These are phyloP conservation scores for Picea engelmannii DNA, from an alignment of 83 land plant species.

Conservation along the genomic window DNA sequence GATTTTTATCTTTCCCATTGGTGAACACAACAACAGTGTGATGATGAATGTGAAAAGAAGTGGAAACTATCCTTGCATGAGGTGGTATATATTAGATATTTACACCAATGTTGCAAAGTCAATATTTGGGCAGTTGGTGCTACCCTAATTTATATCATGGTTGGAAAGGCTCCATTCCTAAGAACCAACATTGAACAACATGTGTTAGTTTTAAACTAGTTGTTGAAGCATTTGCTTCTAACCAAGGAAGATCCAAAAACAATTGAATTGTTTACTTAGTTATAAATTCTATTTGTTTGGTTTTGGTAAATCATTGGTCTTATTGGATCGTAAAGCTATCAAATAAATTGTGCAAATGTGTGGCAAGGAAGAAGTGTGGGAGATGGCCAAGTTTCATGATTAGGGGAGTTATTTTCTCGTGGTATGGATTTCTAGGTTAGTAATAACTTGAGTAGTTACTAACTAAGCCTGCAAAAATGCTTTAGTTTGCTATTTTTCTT, in stretches of 20 bases:
- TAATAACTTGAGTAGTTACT: neutral
- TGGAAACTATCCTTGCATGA: too few relatives aligned
- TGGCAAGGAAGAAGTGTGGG: constrained; percentile 76
- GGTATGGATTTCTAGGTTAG: constrained; percentile 32
- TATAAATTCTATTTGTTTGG: neutral
- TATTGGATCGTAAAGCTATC: constrained; percentile 37
- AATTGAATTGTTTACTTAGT: neutral
- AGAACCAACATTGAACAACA: constrained; percentile 68
- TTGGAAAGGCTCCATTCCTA: constrained; percentile 59
- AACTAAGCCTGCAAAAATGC: neutral
- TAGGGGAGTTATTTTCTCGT: constrained; percentile 62
- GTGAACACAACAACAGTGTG: too few relatives aligned
- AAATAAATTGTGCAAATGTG: constrained; percentile 73
- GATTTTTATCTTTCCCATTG: too few relatives aligned
- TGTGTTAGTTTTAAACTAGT: neutral
- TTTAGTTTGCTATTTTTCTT: neutral
- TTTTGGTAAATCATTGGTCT: neutral
- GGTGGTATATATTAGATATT: constrained; percentile 36
- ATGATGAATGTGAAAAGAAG: too few relatives aligned
- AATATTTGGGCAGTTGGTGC: constrained; percentile 88
- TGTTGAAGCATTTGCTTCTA: neutral
- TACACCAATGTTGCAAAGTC: constrained; percentile 61
- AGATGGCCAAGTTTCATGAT: constrained; percentile 71
- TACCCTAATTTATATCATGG: constrained; percentile 62
- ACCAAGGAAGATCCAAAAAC: neutral